Evolutionary conservation across 176 grass and related monocot species (phyloP), one percentile per base, ranked within the genome.

Genomic region (Microstegium vimineum): DNA sequence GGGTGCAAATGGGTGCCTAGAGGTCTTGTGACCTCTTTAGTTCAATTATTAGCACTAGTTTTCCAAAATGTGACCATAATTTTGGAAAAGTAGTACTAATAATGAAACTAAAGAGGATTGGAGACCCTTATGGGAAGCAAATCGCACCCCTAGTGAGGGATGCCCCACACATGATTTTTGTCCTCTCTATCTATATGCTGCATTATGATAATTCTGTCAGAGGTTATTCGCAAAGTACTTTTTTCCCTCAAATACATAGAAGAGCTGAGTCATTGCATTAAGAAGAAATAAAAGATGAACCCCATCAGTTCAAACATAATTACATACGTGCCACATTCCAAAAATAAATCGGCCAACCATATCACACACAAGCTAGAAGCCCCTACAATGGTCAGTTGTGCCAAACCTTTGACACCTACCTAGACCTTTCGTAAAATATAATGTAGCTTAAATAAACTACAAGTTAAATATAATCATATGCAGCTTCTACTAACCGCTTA

Each of bases 391-490:
- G 52, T 56, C 22, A 56, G 22, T 56, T 56, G 52, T 56, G 8
- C 46, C 43, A 43, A 43, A 51, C 16, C 47, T 51, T 51, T 51
- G 47, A 1, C 47, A 51, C 17, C 6, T 1, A 0, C 52, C 52
- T n/a, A 56, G 51, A 56, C 52, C 52, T 56, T 10, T 56, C 22
- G 0, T 56, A n/a, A 56, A 60, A 84, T 68, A 52, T 15, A 68
- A 43, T 43, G 4, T 42, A 7, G 71, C 71, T 49, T 54, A 32
- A 32, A 72, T 66, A 49, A 65, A 75, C 51, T 49, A 28, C n/a
- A 77, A 77, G 41, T 35, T n/a, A n/a, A 64, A 57, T 26, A 60
- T n/a, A n/a, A 59, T 5, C 41, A 84, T 59, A 22, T 84, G 35
- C 73, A 45, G 62, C 82, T 77, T 77, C 46, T 37, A 69, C 34